Evolutionary conservation across 352 stramenopile species (phyloP).

Genomic region (Thalassiosira livingstoniorum): DNA sequence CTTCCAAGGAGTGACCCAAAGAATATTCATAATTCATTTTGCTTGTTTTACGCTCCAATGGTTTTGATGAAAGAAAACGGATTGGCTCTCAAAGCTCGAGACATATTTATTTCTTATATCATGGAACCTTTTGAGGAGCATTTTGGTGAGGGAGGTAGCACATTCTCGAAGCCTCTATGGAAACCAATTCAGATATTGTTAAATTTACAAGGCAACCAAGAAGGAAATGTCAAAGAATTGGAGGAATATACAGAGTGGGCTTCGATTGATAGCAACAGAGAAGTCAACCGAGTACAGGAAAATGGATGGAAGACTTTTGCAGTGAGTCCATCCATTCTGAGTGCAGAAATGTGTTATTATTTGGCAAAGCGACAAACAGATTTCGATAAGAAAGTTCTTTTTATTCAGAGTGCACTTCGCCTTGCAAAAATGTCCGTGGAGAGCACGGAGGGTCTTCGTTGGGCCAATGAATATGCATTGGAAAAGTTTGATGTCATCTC

Average conservation of each 20-base stretch:
- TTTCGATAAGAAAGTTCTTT: constrained; percentile 9
- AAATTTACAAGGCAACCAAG: constrained; percentile 44
- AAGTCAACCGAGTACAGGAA: constrained; percentile 32
- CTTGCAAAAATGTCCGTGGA: constrained; percentile 36
- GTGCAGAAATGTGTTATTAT: constrained; percentile 50
- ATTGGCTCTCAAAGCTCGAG: constrained; percentile 39
- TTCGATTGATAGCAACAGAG: constrained; percentile 45
- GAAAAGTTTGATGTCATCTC: constrained; percentile 36
- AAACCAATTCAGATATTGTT: constrained; percentile 55
- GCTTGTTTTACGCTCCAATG: constrained; percentile 61
- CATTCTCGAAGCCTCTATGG: constrained; percentile 61
- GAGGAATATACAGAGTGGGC: constrained; percentile 56
- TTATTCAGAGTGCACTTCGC: constrained; percentile 38
- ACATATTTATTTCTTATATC: constrained; percentile 56
- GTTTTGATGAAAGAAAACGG: constrained; percentile 67
- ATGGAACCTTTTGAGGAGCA: constrained; percentile 60
- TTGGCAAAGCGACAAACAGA: constrained; percentile 43
- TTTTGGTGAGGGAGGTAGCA: constrained; percentile 55
- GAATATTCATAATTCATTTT: constrained; percentile 71
- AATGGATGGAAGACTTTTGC: constrained; percentile 36
- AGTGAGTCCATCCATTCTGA: constrained; percentile 42
- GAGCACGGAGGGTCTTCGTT: constrained; percentile 10
- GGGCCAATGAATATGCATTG: constrained; percentile 42
- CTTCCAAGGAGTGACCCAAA: constrained; percentile 61
- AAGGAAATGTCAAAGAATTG: constrained; percentile 22